Conservation (phyloP, 345 rosid genomes). For the Triadica sebifera region DNA sequence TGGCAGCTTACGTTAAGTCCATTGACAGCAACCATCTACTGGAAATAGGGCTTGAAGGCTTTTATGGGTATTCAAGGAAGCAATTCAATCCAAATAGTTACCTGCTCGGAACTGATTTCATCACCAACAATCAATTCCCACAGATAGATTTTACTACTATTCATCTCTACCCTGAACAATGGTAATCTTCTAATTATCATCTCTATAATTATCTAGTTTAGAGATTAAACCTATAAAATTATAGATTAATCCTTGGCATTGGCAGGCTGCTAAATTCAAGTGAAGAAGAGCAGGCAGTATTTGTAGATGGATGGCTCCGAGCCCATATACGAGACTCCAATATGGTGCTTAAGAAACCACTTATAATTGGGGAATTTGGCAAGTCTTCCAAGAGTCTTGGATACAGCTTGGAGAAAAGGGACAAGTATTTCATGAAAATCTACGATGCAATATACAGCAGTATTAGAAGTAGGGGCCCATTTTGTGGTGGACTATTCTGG, state of each 20-base stretch:
- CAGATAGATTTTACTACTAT: conserved; percentile 68
- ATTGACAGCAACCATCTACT: conserved; percentile 58
- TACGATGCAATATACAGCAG: conserved; percentile 46
- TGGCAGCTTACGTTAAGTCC: conserved; percentile 65
- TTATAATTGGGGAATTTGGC: conserved; percentile 62
- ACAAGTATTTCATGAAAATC: conserved; percentile 42
- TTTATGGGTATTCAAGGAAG: conserved; percentile 61
- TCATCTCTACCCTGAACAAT: conserved; percentile 69
- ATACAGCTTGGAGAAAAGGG: conserved; percentile 47
- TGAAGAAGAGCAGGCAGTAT: conserved; percentile 37
- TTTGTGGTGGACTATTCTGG: conserved; percentile 70
- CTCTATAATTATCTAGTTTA: neutral
- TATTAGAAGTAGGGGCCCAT: conserved; percentile 44
- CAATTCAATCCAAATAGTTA: conserved; percentile 39
- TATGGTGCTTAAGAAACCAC: conserved; percentile 48
- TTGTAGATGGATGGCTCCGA: conserved; percentile 51
- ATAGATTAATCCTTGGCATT: neutral
- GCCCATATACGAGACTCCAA: conserved; percentile 48
- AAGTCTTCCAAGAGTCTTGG: conserved; percentile 45
- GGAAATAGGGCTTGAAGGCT: conserved; percentile 83
- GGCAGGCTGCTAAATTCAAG: conserved; percentile 51
- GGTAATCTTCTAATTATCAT: conserved; percentile 34
- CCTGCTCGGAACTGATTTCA: conserved; percentile 61
- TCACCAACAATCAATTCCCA: conserved; percentile 53
- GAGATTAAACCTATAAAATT: neutral